Evolutionary conservation across 768 basidiomycete species (phyloP).

Genomic region (Phylloporus arenicola): DNA sequence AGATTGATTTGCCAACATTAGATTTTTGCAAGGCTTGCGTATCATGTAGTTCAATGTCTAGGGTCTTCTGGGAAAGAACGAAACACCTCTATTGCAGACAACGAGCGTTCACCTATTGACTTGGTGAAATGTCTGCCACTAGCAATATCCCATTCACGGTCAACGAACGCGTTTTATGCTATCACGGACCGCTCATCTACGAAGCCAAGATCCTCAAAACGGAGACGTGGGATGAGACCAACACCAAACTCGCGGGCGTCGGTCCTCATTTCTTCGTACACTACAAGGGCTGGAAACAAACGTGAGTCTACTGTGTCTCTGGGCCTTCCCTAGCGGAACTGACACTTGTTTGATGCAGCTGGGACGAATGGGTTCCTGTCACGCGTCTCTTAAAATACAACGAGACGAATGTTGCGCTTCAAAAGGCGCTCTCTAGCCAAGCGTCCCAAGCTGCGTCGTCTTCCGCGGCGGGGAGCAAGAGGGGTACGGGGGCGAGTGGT

Average conservation of each 20-base stretch:
- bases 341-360: constrained; percentile 41
- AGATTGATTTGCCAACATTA: not conserved
- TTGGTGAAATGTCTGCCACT: not conserved
- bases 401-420: constrained; percentile 71
- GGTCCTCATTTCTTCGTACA: constrained; percentile 93
- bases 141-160: constrained; percentile 36
- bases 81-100: too few species aligned
- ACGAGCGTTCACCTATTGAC: too few species aligned
- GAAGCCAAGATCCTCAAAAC: constrained; percentile 85
- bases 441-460: constrained; percentile 39
- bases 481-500: constrained; percentile 16
- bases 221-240: constrained; percentile 60
- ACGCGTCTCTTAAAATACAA: constrained; percentile 77
- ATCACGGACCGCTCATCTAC: constrained; percentile 92
- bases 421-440: constrained; percentile 58
- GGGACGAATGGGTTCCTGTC: constrained; percentile 96
- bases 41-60: too few species aligned
- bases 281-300: constrained; percentile 99
- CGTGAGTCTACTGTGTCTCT: constrained; percentile 45
- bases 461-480: constrained; percentile 28
- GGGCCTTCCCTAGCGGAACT: not conserved
- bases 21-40: too few species aligned
- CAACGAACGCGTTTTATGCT: constrained; percentile 86
- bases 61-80: too few species aligned
- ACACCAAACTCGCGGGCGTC: constrained; percentile 49